A percentile compares a stretch with the other conserved stretches of the same genome.
phyloP scores from a whole-genome alignment of 2,329 filamentous ascomycete genomes.

The Seiridium cupressi region DNA sequence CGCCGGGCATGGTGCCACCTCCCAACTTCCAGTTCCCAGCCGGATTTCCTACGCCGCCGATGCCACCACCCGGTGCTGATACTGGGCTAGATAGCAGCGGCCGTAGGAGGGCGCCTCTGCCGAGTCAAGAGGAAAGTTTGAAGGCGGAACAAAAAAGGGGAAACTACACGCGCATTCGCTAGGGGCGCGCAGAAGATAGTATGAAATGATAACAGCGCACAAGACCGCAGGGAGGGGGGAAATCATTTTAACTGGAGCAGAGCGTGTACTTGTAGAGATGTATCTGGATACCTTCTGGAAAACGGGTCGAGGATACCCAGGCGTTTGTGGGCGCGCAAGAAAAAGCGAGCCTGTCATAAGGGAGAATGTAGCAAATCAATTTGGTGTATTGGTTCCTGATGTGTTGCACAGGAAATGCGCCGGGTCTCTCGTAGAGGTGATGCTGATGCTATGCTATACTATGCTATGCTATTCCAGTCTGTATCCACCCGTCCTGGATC shows the following conservation, averaged over 20 bases:
- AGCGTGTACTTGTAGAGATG: conserved; percentile 1
- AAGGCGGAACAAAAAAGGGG: conserved; percentile 71
- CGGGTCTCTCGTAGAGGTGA: neutral
- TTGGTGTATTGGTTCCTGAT: neutral
- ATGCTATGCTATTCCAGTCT: conserved; percentile 5
- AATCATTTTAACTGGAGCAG: neutral
- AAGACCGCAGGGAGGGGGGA: neutral
- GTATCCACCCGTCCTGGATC: neutral
- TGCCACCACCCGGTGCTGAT: conserved; percentile 25
- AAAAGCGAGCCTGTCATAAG: neutral
- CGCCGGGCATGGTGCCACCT: conserved; percentile 46
- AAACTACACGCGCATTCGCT: conserved; percentile 56
- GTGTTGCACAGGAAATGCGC: neutral
- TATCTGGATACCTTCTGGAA: neutral
- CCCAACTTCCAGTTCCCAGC: conserved; percentile 40
- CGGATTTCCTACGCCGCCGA: conserved; percentile 39
- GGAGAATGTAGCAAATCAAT: neutral
- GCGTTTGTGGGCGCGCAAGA: neutral
- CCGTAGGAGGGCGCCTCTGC: conserved; percentile 64
- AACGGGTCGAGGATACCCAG: conserved; percentile 1
- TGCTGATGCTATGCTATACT: conserved; percentile 16
- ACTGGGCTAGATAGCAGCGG: conserved; percentile 21
- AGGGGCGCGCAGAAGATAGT: conserved; percentile 13
- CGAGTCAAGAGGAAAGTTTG: conserved; percentile 81
- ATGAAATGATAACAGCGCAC: neutral